Evolutionary conservation across 2,329 filamentous ascomycete species (phyloP).

Genomic region (Diatrype stigma): DNA sequence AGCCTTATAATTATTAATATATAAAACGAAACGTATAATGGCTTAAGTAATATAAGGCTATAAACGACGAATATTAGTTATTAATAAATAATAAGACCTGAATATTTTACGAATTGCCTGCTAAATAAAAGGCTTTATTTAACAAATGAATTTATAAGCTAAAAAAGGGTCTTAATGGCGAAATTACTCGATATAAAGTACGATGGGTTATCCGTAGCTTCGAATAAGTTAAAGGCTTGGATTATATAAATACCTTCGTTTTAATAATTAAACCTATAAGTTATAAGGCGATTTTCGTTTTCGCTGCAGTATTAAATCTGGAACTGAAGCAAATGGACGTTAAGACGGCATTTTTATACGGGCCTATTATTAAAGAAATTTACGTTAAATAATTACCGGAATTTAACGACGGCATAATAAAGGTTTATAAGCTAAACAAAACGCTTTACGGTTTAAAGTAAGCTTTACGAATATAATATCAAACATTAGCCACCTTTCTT

Average conservation of each 20-base stretch:
- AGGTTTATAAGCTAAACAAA: constrained; percentile 1
- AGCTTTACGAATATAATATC: not conserved
- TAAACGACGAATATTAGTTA: constrained; percentile 5
- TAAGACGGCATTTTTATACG: not conserved
- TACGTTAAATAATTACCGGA: no score
- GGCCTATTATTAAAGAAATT: not conserved
- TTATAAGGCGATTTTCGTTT: not conserved
- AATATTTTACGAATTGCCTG: not conserved
- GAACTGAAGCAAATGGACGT: constrained; percentile 9
- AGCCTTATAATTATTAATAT: constrained; percentile 5
- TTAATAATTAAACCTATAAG: no score
- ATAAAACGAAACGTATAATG: not conserved
- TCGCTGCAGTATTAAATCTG: constrained; percentile 3
- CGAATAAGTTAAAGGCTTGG: not conserved
- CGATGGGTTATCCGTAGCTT: not conserved
- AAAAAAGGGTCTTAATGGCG: not conserved
- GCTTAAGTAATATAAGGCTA: constrained; percentile 1
- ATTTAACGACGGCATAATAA: constrained; percentile 1
- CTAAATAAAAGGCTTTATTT: not conserved
- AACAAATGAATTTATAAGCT: not conserved
- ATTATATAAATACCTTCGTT: not conserved
- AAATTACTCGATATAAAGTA: not conserved
- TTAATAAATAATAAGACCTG: constrained; percentile 5
- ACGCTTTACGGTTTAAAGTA: no score
- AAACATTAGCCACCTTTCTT: constrained; percentile 2